Base-by-base conservation (phyloP, 768 basidiomycete genomes). In the Trametes coccinea region DNA sequence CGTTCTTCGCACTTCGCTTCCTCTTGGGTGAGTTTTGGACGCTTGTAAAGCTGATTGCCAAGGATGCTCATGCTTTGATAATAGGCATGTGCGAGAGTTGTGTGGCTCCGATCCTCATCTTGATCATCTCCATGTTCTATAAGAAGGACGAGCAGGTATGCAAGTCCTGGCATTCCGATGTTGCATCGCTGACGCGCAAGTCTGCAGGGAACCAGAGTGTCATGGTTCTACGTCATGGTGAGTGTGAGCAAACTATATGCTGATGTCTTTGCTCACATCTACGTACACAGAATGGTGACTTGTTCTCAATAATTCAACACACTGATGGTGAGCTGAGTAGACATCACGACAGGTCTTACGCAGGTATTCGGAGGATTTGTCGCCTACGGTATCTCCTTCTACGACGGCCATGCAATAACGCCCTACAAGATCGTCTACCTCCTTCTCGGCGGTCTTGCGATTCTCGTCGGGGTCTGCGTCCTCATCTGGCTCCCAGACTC, bases 141-240 rank as follows among this genome's bases (percentile, higher is more conserved):
- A 84, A 83, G 76, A 87, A 87, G 72, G 75, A 84, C 53, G 86
- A 87, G 62, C 85, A 88, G 76, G 82, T 78, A 51, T 8, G 47
- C 51, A 16, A 5, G 0, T 2, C 5, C 2, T 13, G 27, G 17
- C 5, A 5, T 13, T 22, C 0, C 22, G 8, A 3, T 0, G 2
- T 3, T 2, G 29, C 16, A 14, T 3, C 6, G 29, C 17, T 49
- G 11, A 39, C 31, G 22, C 14, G 8, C n/a, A 9, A 4, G 22
- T 6, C 22, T 22, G 5, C 58, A 85, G 81, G 84, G 83, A 0
- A 78, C 75, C 16, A 78, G 86, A 6, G 82, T 88, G 16, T 81
- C 83, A 4, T 86, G 82, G 79, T 88, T 88, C 71, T 88, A 88
- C 71, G 78, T 85, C 33, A 85, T 87, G 84, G 86, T 84, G 67